Conservation (phyloP, 805 yeast species). For the Ogataea philodendri region DNA sequence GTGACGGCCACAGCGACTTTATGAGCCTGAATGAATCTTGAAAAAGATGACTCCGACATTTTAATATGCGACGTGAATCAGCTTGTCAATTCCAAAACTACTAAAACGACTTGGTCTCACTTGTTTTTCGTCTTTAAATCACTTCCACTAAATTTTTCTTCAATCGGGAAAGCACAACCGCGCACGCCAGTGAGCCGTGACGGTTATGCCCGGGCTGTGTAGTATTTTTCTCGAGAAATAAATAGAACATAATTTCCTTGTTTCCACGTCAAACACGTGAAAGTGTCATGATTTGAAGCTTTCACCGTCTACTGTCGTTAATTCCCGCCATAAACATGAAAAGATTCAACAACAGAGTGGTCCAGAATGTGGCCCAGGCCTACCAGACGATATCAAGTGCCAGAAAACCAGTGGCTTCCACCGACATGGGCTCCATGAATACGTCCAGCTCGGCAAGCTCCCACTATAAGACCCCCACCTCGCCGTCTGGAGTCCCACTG, state of each 20-base stretch:
- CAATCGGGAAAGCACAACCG: constrained; percentile 7
- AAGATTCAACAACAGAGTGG: constrained; percentile 12
- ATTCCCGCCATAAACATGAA: constrained; percentile 6
- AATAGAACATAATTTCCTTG: background rate
- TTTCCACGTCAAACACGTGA: constrained; percentile 9
- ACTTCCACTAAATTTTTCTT: constrained; percentile 10
- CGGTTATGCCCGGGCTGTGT: constrained; percentile 3
- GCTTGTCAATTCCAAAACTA: constrained; percentile 2
- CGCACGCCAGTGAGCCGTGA: constrained; percentile 3
- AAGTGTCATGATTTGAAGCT: constrained; percentile 5
- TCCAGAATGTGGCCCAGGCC: constrained; percentile 15
- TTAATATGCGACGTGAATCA: constrained; percentile 1
- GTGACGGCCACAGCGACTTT: constrained; percentile 49
- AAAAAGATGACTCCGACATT: constrained; percentile 22
- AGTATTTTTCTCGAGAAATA: constrained; percentile 1
- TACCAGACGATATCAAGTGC: constrained; percentile 15
- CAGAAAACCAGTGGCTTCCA: constrained; percentile 14
- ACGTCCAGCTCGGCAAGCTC: constrained; percentile 2
- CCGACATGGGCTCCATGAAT: constrained; percentile 4
- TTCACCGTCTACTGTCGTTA: no score
- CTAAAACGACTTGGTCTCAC: constrained; percentile 5
- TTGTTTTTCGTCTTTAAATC: constrained; percentile 6
- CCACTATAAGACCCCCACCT: constrained; percentile 50
- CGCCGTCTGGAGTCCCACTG: constrained; percentile 68
- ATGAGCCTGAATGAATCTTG: constrained; percentile 47